Evolutionary conservation across 1,139 yeast genomes (phyloP).

Genomic region (Blastobotrys niveus): DNA sequence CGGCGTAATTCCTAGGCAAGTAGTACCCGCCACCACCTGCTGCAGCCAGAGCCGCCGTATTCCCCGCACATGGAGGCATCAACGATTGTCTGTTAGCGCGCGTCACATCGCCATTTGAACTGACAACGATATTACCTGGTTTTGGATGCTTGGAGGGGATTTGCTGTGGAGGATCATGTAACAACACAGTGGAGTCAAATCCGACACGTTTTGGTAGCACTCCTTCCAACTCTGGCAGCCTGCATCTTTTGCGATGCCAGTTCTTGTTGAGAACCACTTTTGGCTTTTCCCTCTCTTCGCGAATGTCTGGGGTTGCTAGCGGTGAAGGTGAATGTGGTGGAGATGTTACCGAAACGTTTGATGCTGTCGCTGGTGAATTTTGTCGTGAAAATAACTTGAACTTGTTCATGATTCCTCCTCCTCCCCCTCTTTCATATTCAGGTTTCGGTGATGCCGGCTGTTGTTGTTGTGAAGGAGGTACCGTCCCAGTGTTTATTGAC

Average conservation of each 20-base stretch:
- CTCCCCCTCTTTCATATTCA: neutral
- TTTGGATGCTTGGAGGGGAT: conserved; percentile 84
- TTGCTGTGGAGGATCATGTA: conserved; percentile 88
- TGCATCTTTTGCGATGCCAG: conserved; percentile 37
- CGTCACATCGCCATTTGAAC: conserved; percentile 30
- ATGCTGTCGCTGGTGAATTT: neutral
- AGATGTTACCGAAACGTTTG: neutral
- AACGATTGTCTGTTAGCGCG: conserved; percentile 10
- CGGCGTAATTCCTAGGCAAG: conserved; percentile 26
- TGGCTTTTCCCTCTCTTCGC: conserved; percentile 4
- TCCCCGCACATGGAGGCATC: neutral
- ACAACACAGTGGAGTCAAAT: conserved; percentile 65
- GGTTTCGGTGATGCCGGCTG: neutral
- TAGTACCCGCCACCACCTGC: conserved; percentile 13
- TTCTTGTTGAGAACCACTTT: conserved; percentile 46
- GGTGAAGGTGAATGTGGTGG: conserved; percentile 1
- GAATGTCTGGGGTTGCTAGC: neutral
- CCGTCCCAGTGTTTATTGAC: too few species aligned
- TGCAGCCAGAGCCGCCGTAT: conserved; percentile 11
- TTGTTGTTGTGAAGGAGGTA: neutral
- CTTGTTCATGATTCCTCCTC: conserved; percentile 17
- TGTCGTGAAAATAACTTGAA: conserved; percentile 21
- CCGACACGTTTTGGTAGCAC: conserved; percentile 43
- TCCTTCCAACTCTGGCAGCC: conserved; percentile 39
- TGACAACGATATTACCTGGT: conserved; percentile 68